Conservation (phyloP, 495 filamentous ascomycete genomes). For the Penicillium flavigenum region DNA sequence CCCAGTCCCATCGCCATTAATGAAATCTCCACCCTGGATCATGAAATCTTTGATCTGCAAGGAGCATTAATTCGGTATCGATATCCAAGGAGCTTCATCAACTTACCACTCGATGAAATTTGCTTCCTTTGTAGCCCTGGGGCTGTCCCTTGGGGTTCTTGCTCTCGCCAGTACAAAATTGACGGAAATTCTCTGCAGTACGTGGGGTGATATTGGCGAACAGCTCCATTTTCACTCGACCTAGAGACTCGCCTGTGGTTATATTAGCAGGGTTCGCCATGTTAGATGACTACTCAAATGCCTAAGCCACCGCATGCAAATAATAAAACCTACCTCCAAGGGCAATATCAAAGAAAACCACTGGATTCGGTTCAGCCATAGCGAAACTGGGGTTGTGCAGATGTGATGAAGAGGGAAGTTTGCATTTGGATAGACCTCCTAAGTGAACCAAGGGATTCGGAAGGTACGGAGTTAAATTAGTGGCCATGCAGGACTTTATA, state of each 20-base stretch:
- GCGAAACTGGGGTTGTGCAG: neutral
- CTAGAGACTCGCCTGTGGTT: slow-evolving; percentile 75
- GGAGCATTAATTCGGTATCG: neutral
- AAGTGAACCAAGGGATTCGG: neutral
- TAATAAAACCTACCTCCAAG: slow-evolving; percentile 66
- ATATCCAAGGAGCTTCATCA: slow-evolving; percentile 14
- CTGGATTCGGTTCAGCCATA: slow-evolving; percentile 48
- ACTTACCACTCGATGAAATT: slow-evolving; percentile 91
- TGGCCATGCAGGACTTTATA: too few species aligned
- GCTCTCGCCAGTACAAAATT: slow-evolving; percentile 93
- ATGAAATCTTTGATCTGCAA: slow-evolving; percentile 94
- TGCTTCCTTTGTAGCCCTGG: slow-evolving; percentile 90
- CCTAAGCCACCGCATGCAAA: neutral
- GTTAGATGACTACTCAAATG: neutral
- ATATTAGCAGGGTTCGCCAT: neutral
- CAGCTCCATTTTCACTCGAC: slow-evolving; percentile 91
- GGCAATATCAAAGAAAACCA: slow-evolving; percentile 92
- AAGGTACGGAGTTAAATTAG: neutral
- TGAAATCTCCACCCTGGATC: slow-evolving; percentile 95
- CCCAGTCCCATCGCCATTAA: slow-evolving; percentile 91
- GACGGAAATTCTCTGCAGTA: slow-evolving; percentile 95
- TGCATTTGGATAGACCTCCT: neutral
- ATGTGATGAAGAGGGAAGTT: neutral
- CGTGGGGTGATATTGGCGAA: slow-evolving; percentile 80
- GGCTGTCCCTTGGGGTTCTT: slow-evolving; percentile 78